Base-by-base conservation (phyloP, 169 alveolate genomes). In the Toxoplasma gondii region DNA sequence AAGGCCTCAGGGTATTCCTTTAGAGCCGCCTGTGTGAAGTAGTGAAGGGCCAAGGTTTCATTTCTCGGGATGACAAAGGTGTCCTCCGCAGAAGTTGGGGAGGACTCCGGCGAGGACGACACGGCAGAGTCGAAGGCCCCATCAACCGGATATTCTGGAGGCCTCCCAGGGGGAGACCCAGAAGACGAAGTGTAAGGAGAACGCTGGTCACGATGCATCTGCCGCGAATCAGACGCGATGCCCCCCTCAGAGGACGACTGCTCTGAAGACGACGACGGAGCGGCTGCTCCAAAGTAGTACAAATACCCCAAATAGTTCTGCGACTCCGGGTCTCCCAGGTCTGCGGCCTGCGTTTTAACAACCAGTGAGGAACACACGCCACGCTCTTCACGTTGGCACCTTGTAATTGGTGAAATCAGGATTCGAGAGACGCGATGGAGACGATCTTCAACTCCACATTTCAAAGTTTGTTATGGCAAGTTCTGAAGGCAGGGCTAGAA, bases 1-100 rank as follows among this genome's bases (percentile, higher is more conserved):
- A 91, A 43, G 4, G 94, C 88, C 94, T 91, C 94, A 7, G 94
- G 90, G 41, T 22, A 43, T 39, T 91, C 94, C 64, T 53, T 53
- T 1, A 90, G 93, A 4, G 93, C 93, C 0, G 93, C 93, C 44
- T 34, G 54, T 0, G 70, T 1, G 74, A 90, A 90, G 78, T 70
- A 90, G 74, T 29, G 54, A 49, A 22, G 29, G 7, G 93, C 93
- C 45, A 41, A 10, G 82, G 5, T 53, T 16, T 34, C 41, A 41
- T 90, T 70, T 36, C 64, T 7, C 36, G 44, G 43, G 17, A 88
- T 41, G 29, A 36, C 31, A 64, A 64, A 88, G 36, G 31, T 43
- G 74, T 43, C 54, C 9, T 53, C 92, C 78, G 31, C 27, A 19
- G 54, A 24, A 7, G 44, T 0, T 1, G 84, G 9, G 22, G 84